Conservation (phyloP, 2,329 filamentous ascomycete genomes). For the Chaetothyriales sp. region DNA sequence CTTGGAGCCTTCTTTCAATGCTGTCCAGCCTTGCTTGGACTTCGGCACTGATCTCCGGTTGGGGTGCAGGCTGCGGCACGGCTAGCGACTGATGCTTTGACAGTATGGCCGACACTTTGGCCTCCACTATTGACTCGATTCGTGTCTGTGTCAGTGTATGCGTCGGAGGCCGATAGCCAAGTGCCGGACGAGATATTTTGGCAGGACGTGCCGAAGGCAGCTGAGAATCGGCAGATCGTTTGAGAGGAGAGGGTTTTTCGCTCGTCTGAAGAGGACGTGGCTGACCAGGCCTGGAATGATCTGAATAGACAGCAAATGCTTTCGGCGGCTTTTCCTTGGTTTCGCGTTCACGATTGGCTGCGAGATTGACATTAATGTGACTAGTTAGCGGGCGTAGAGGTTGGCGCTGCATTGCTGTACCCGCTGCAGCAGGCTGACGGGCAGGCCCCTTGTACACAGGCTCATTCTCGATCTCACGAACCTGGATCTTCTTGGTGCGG, state of each 20-base stretch:
- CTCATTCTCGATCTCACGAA: constrained; percentile 90
- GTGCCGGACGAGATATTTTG: constrained; percentile 26
- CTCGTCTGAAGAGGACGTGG: background rate
- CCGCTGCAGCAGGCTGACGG: constrained; percentile 26
- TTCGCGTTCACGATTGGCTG: constrained; percentile 34
- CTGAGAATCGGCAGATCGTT: constrained; percentile 23
- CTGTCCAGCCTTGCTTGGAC: constrained; percentile 69
- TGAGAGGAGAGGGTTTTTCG: constrained; percentile 28
- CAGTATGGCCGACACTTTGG: constrained; percentile 77
- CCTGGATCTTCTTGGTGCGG: constrained; percentile 87
- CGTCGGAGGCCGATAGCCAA: constrained; percentile 16
- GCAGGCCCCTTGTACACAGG: constrained; percentile 64
- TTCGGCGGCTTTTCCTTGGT: constrained; percentile 59
- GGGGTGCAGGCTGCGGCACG: constrained; percentile 21
- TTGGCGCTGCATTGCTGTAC: constrained; percentile 44
- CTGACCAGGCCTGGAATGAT: constrained; percentile 34
- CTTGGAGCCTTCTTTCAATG: constrained; percentile 72
- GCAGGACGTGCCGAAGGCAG: constrained; percentile 27
- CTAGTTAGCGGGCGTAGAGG: constrained; percentile 64
- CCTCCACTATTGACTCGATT: constrained; percentile 84
- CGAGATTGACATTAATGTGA: constrained; percentile 56
- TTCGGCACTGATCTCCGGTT: constrained; percentile 52
- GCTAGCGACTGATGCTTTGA: constrained; percentile 37
- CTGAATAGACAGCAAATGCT: constrained; percentile 73
- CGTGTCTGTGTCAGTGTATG: constrained; percentile 41